phyloP scores from a whole-genome alignment of 768 basidiomycete genomes.

The Termitomyces sp. region DNA sequence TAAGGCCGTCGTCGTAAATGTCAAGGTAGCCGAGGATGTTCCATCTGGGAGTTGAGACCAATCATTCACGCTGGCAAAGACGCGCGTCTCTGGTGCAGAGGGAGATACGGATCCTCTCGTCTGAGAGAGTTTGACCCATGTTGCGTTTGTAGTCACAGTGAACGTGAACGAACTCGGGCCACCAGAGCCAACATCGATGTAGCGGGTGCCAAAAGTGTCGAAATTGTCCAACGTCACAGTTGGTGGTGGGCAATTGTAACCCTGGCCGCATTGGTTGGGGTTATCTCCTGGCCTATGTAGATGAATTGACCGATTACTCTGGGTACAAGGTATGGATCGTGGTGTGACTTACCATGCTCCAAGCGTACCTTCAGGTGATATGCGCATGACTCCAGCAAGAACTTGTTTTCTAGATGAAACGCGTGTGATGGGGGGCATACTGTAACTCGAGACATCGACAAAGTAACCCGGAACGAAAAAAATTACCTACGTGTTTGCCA shows the following conservation, averaged over 20 bases:
- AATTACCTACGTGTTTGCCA: slow-evolving; percentile 49
- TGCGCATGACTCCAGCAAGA: slow-evolving; percentile 58
- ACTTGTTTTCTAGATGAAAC: slow-evolving; percentile 55
- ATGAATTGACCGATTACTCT: not conserved
- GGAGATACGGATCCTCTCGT: slow-evolving; percentile 47
- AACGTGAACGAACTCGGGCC: slow-evolving; percentile 58
- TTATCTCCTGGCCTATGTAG: slow-evolving; percentile 62
- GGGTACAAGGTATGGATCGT: not conserved
- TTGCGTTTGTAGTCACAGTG: slow-evolving; percentile 43
- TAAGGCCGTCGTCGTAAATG: slow-evolving; percentile 42
- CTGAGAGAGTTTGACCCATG: slow-evolving; percentile 52
- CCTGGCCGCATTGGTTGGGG: slow-evolving; percentile 47
- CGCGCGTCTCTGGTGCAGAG: slow-evolving; percentile 45
- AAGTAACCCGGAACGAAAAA: not conserved
- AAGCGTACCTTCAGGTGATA: slow-evolving; percentile 54
- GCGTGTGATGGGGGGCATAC: slow-evolving; percentile 48
- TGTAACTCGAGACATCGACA: slow-evolving; percentile 17
- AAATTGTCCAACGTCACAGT: slow-evolving; percentile 57
- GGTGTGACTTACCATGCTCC: slow-evolving; percentile 49
- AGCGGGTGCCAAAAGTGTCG: slow-evolving; percentile 48
- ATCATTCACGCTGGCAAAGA: slow-evolving; percentile 52
- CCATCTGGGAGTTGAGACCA: slow-evolving; percentile 49
- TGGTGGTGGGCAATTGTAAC: slow-evolving; percentile 49
- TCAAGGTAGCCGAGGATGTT: slow-evolving; percentile 34
- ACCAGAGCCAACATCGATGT: slow-evolving; percentile 60